Conservation (phyloP, 345 rosid genomes). For the Excoecaria agallocha region DNA sequence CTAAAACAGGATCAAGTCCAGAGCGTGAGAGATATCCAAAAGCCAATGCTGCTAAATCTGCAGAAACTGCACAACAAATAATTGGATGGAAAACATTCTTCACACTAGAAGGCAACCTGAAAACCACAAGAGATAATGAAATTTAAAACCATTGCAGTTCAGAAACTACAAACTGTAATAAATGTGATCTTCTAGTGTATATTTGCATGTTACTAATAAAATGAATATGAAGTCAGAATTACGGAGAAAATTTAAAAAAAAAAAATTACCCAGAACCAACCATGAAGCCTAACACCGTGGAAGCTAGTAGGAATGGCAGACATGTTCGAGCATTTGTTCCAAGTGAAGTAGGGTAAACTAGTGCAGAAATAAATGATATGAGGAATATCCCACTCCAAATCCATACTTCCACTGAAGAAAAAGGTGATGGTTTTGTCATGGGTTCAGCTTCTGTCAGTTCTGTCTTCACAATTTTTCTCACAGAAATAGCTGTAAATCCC, state of each 20-base stretch:
- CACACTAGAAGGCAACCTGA: constrained; percentile 73
- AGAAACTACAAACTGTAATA: background rate
- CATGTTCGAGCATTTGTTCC: constrained; percentile 79
- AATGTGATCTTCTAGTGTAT: background rate
- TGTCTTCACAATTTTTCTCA: constrained; percentile 78
- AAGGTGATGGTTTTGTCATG: constrained; percentile 81
- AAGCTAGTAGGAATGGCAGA: constrained; percentile 88
- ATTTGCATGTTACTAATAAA: background rate
- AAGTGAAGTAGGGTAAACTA: constrained; percentile 60
- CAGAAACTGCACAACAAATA: constrained; percentile 76
- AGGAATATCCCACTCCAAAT: constrained; percentile 75
- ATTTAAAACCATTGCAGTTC: background rate
- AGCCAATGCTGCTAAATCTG: constrained; percentile 78
- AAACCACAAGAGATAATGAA: constrained; percentile 12
- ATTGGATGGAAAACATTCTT: constrained; percentile 85
- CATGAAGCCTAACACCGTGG: constrained; percentile 88
- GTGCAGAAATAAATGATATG: constrained; percentile 60
- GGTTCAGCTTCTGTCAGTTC: constrained; percentile 93
- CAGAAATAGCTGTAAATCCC: constrained; percentile 77
- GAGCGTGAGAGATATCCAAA: constrained; percentile 72
- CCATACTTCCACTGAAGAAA: constrained; percentile 67
- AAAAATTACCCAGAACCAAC: constrained; percentile 69
- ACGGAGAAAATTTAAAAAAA: constrained; percentile 12
- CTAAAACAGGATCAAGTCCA: constrained; percentile 83
- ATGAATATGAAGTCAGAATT: background rate